Conservation (phyloP, 139 green algal species). For the Raphidocelis subcapitata region DNA sequence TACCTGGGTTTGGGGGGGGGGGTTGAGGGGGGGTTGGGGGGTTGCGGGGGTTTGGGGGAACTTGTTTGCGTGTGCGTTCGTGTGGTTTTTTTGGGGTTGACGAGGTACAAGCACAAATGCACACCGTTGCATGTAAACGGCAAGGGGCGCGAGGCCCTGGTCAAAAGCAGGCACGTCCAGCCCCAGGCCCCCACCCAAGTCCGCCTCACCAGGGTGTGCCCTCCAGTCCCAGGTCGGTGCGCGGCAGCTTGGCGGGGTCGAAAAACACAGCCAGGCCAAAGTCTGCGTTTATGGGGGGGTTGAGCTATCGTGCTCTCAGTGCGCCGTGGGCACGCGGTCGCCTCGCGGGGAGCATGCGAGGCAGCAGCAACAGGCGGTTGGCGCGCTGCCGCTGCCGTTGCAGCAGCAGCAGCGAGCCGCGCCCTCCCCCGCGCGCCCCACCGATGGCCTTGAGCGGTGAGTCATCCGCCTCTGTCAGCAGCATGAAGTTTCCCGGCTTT, state of each 20-base stretch:
- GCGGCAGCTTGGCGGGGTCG: conserved; percentile 64
- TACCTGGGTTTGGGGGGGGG: background rate
- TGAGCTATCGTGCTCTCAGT: no score
- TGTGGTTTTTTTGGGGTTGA: no score
- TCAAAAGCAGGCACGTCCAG: background rate
- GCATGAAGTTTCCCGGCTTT: conserved; percentile 92
- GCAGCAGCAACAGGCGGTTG: background rate
- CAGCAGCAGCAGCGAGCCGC: background rate
- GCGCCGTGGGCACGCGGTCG: no score
- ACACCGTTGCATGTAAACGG: no score
- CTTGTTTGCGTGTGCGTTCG: no score
- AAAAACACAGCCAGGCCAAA: conserved; percentile 91
- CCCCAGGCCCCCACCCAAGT: no score
- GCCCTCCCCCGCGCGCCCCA: conserved; percentile 11
- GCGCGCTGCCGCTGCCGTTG: background rate
- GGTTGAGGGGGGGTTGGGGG: no score
- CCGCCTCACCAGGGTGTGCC: conserved; percentile 79
- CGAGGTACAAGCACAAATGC: no score
- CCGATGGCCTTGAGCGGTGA: conserved; percentile 87
- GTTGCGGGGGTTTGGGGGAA: no score
- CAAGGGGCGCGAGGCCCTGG: no score
- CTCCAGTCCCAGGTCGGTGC: conserved; percentile 83
- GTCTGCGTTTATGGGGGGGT: no score
- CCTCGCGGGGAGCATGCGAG: no score
- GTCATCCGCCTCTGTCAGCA: conserved; percentile 62